These are phyloP conservation scores for Penicillium macrosclerotiorum DNA, from an alignment of 495 filamentous ascomycete species.

Conservation along the genomic window DNA sequence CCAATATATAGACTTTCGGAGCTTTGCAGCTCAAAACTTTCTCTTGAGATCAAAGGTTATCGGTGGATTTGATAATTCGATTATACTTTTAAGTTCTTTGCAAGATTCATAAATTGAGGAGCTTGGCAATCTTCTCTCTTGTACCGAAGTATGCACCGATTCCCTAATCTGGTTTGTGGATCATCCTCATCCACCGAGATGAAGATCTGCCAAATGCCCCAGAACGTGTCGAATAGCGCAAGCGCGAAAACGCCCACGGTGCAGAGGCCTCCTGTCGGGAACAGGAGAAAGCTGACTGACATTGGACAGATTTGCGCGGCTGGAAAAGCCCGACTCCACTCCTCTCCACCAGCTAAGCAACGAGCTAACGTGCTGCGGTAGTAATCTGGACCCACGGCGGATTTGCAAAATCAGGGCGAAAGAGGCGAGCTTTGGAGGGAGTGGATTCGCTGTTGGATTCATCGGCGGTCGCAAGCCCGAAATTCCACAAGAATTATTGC, in stretches of 20 bases:
- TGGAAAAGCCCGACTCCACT: neutral
- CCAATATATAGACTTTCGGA: too few species aligned
- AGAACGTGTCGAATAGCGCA: constrained; percentile 2
- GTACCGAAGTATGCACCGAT: constrained; percentile 1
- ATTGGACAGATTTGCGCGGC: neutral
- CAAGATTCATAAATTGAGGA: neutral
- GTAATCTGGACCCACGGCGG: neutral
- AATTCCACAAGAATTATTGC: neutral
- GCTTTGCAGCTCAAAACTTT: too few species aligned
- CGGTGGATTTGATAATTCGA: neutral
- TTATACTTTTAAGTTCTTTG: neutral
- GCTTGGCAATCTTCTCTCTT: neutral
- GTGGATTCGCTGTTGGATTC: neutral
- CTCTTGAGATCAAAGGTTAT: too few species aligned
- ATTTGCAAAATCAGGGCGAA: neutral
- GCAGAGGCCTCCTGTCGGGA: neutral
- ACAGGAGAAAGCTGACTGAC: too few species aligned
- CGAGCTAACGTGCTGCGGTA: neutral
- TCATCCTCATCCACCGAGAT: constrained; percentile 7
- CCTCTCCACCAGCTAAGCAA: neutral
- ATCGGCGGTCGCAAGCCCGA: neutral
- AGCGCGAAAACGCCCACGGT: neutral
- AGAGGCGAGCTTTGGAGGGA: neutral
- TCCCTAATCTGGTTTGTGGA: constrained; percentile 1
- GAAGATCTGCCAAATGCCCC: constrained; percentile 11